Base-by-base conservation (phyloP, 148 eudicot genomes). In the Vaccinium macrocarpon region DNA sequence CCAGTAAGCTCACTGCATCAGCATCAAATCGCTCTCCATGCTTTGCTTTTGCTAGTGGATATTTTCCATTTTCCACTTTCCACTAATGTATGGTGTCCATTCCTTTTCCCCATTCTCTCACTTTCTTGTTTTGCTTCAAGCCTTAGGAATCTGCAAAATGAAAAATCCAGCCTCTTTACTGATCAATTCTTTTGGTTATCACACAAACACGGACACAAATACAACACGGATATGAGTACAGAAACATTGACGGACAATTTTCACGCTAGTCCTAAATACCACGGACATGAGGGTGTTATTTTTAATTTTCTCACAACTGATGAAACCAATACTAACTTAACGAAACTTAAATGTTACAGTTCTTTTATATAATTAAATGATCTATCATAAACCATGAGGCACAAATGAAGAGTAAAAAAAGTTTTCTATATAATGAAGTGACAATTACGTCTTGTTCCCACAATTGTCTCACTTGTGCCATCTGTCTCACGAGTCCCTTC, bases 51-150 rank as follows among this genome's bases (percentile, higher is more conserved):
- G 2, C 2, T 55, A 32, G 73, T 80, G 72, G 52, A 15, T 5
- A 42, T 62, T 48, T 53, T 35, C 83, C 75, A 42, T 62, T 48
- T 53, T 35, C 83, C 75, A 81, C 75, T 81, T 81, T 81, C 83
- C 56, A 21, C 75, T 46, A 25, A 46, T 1, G 56, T 35, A 25
- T 64, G 35, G n/a, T 64, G 83, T 81, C 83, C 83, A 62, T 61
- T 81, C 32, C 82, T 81, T 79, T 10, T 21, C n/a, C 76, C 59
- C 48, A 3, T 57, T 48, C 83, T 61, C 1, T 29, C 32, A 8
- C 23, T 32, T 77, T 79, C 49, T 32, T 56, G 50, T 79, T 79
- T 56, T 29, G 68, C 59, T 48, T 27, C 9, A 6, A 13, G 57
- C 50, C 50, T 25, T 27, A 23, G 76, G 76, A 25, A 48, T 81